Evolutionary conservation across 371 early-diverging fungal genomes (phyloP).

Genomic region (Coemansia sp.): DNA sequence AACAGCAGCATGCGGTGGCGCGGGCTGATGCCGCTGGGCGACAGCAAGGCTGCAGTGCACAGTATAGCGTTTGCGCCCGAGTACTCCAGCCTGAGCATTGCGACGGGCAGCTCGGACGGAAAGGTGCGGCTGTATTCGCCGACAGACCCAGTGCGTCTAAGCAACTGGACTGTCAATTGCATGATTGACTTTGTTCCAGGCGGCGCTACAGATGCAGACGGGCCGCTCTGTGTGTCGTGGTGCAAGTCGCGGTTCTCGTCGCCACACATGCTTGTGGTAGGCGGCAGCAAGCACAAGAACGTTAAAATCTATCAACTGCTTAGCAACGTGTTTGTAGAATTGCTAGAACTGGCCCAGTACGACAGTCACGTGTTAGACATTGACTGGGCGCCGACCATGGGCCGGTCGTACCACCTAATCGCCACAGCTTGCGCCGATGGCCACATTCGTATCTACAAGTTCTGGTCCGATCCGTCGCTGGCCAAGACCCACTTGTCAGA

Average conservation of each 20-base stretch:
- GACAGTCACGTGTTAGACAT: constrained; percentile 45
- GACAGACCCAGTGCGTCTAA: constrained; percentile 73
- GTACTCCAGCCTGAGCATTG: constrained; percentile 53
- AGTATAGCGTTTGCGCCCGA: constrained; percentile 87
- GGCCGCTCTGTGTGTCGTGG: constrained; percentile 78
- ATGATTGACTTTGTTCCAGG: constrained; percentile 57
- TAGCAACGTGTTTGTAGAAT: constrained; percentile 49
- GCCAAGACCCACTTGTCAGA: constrained; percentile 27
- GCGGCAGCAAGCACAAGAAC: constrained; percentile 77
- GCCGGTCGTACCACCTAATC: constrained; percentile 75
- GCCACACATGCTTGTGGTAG: constrained; percentile 78
- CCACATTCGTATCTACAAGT: constrained; percentile 73
- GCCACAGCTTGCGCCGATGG: constrained; percentile 89
- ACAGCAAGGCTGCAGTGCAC: constrained; percentile 74
- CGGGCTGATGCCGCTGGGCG: constrained; percentile 65
- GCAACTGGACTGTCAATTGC: constrained; percentile 79
- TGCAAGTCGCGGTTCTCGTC: constrained; percentile 77
- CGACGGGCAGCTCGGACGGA: constrained; percentile 84
- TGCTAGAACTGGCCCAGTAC: constrained; percentile 44
- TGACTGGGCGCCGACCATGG: constrained; percentile 52
- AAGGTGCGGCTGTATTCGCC: constrained; percentile 88
- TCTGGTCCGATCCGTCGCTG: constrained; percentile 42
- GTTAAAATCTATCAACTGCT: constrained; percentile 59
- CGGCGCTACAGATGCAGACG: constrained; percentile 51
- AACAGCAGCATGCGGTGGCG: constrained; percentile 70